Conservation (phyloP, 768 basidiomycete species). For the Hygrophorus pudorinus region DNA sequence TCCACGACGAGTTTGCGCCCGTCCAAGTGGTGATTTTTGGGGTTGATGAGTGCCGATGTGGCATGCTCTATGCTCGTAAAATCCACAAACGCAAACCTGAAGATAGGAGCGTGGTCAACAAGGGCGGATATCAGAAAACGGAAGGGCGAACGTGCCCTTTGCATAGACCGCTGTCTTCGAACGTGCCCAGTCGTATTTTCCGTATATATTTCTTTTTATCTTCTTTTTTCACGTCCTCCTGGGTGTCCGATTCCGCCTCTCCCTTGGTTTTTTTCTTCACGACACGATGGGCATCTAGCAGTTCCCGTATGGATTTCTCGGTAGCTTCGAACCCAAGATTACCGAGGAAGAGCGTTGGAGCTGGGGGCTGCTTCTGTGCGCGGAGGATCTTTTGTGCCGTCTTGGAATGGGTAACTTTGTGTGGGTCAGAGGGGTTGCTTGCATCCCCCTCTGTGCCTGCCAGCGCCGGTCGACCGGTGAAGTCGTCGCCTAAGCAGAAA, state of each 20-base stretch:
- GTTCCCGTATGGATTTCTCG: constrained; percentile 57
- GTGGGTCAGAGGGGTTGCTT: constrained; percentile 20
- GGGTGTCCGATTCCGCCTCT: constrained; percentile 22
- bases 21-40: constrained; percentile 74
- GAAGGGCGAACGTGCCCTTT: constrained; percentile 63
- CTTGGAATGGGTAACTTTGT: constrained; percentile 41
- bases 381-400: constrained; percentile 70
- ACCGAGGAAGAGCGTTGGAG: constrained; percentile 83
- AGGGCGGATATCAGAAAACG: not conserved
- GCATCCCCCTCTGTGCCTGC: constrained; percentile 18
- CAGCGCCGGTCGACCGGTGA: constrained; percentile 49
- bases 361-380: constrained; percentile 73
- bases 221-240: constrained; percentile 26
- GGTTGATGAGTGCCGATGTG: constrained; percentile 72
- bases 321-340: constrained; percentile 91
- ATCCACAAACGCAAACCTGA: constrained; percentile 90
- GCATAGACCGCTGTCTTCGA: constrained; percentile 90
- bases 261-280: constrained; percentile 19
- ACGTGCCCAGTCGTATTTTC: constrained; percentile 88
- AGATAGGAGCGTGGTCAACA: not conserved
- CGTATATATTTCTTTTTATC: constrained; percentile 59
- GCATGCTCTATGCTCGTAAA: constrained; percentile 74
- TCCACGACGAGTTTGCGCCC: constrained; percentile 82
- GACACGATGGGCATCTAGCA: constrained; percentile 60
- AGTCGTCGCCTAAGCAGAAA: constrained; percentile 52